Percentiles rank a stretch among this genome's conserved stretches.
Conservation (phyloP, 106 monocot genomes). For the Apostasia shenzhenica region DNA sequence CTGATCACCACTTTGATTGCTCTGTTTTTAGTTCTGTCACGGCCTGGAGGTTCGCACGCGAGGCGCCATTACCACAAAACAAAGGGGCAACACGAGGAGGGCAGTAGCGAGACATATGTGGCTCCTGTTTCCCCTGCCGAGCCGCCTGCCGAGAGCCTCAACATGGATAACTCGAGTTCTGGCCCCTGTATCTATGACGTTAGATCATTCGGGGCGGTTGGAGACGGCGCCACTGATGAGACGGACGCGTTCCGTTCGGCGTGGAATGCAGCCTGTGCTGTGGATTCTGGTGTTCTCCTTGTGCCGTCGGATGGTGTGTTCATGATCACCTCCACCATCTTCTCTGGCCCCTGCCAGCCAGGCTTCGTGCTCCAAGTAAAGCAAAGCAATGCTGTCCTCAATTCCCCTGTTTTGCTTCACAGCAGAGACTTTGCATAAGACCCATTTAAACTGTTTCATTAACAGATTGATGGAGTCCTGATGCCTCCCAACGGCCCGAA, state of each 20-base stretch:
- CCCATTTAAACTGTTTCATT: neutral
- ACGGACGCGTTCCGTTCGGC: slow-evolving; percentile 63
- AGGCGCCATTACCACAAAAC: slow-evolving; percentile 2
- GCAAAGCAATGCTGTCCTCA: neutral
- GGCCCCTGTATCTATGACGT: slow-evolving; percentile 62
- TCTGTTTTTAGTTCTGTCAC: neutral
- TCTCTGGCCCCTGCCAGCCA: slow-evolving; percentile 80
- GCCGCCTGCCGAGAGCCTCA: slow-evolving; percentile 1
- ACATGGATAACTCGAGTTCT: slow-evolving; percentile 20
- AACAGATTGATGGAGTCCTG: slow-evolving; percentile 77
- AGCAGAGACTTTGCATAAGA: no score
- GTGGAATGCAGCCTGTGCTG: slow-evolving; percentile 72
- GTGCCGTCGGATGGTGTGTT: slow-evolving; percentile 74
- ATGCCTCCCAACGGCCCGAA: slow-evolving; percentile 92
- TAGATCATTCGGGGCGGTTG: slow-evolving; percentile 54
- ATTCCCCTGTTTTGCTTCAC: neutral
- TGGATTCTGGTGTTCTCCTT: slow-evolving; percentile 41
- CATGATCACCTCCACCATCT: slow-evolving; percentile 73
- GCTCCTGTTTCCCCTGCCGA: neutral
- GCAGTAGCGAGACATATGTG: neutral
- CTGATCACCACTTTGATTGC: neutral
- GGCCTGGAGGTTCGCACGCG: neutral
- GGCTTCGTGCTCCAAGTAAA: slow-evolving; percentile 78
- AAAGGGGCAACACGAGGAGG: neutral
- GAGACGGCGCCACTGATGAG: slow-evolving; percentile 78